Base-by-base conservation (phyloP, 192 early-diverging fungal species). In the Phlyctochytrium bullatum region DNA sequence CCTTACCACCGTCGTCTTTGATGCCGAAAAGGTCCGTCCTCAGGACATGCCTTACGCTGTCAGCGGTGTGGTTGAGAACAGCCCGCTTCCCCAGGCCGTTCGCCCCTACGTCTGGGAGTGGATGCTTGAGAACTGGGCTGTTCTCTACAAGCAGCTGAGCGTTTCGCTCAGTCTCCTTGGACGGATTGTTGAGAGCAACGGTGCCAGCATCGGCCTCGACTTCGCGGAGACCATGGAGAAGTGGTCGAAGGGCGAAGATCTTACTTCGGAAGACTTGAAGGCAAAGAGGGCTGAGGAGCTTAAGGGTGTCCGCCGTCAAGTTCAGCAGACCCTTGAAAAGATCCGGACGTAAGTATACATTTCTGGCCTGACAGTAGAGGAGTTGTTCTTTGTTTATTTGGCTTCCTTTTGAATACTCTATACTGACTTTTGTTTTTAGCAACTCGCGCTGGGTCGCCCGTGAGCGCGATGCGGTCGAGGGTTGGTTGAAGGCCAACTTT, bases 1-100 rank as follows among this genome's bases (percentile, higher is more conserved):
- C 61, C 66, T 78, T 61, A 91, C 92, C 52, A 85, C 89, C 60
- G 86, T 92, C 62, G 75, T 92, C 3, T 67, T 76, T 30, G 66
- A 76, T 33, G 86, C 89, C 20, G 92, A 95, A 77, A 87, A 83
- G 1, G 74, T 93, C 54, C 60, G 65, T 20, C 36, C 67, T 12
- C 67, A 69, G 31, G 71, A 74, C 59, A 59, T 71, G 28, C 34
- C 34, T 20, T 6, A 16, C 2, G 58, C 62, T 2, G 34, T 74
- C 51, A 58, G n/a, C 36, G 32, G 54, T 1, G 10, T 73, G 4
- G 29, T 17, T 3, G 20, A 27, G 4, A 3, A 36, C 16, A 62
- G 62, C 54, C 29, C 58, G 25, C 10, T 14, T 24, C 47, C 35
- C 20, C 29, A 16, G 17, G 60, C 61, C 6, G 61, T 73, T 2